phyloP scores from a whole-genome alignment of 768 basidiomycete species.

The Phylloporus arenicola region DNA sequence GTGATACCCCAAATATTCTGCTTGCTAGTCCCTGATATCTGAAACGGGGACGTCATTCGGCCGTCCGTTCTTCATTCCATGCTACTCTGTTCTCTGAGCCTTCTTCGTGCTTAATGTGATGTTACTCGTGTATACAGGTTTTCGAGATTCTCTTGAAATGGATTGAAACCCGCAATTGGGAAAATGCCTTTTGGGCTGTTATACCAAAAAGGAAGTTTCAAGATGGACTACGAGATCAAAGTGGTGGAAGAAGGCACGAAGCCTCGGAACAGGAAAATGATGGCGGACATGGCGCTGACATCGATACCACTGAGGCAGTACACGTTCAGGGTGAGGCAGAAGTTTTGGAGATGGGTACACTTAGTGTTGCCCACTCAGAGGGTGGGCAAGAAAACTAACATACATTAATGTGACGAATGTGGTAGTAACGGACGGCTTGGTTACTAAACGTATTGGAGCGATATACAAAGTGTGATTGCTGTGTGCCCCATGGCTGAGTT shows the following conservation, averaged over 20 bases:
- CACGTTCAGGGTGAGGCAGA: not conserved
- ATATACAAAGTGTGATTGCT: not conserved
- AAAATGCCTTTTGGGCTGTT: slow-evolving; percentile 77
- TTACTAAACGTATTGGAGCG: not conserved
- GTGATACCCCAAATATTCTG: not conserved
- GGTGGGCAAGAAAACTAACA: not conserved
- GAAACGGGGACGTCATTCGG: not conserved
- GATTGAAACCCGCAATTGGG: slow-evolving; percentile 85
- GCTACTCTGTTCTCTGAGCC: not conserved
- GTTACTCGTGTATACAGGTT: slow-evolving; percentile 35
- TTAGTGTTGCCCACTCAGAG: not conserved
- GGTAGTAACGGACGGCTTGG: too few relatives aligned
- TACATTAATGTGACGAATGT: too few relatives aligned
- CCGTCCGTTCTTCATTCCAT: not conserved
- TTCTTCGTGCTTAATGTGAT: not conserved
- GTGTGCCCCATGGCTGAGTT: slow-evolving; percentile 48
- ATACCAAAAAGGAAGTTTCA: slow-evolving; percentile 91
- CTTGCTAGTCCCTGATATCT: not conserved
- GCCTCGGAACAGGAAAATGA: not conserved
- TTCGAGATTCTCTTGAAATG: slow-evolving; percentile 90
- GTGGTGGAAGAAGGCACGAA: slow-evolving; percentile 6
- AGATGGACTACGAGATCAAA: slow-evolving; percentile 16
- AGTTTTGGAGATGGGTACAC: not conserved
- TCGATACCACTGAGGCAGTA: not conserved
- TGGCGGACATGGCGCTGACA: not conserved